These are phyloP conservation scores for Lenwebbia sp. DNA, from an alignment of 345 rosid species.

Conservation along the genomic window DNA sequence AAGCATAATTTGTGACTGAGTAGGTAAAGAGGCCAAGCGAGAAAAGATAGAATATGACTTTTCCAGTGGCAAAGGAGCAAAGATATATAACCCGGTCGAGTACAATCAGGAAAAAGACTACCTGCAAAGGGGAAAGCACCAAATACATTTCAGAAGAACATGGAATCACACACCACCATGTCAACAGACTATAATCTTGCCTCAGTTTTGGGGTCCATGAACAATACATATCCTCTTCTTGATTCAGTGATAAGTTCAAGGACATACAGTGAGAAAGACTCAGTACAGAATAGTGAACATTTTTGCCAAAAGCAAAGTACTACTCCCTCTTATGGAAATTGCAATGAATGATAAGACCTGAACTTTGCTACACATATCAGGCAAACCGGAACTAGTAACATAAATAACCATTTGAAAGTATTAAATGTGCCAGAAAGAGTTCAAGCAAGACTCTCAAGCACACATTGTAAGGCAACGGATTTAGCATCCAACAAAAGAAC, in stretches of 20 bases:
- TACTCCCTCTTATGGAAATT: background rate
- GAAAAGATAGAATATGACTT: slow-evolving; percentile 27
- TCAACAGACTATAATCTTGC: background rate
- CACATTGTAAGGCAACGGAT: background rate
- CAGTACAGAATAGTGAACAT: background rate
- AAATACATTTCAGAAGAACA: background rate
- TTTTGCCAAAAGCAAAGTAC: background rate
- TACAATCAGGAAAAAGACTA: slow-evolving; percentile 36
- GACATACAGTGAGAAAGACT: background rate
- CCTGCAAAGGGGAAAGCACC: slow-evolving; percentile 15
- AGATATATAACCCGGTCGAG: slow-evolving; percentile 34
- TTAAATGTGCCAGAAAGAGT: background rate
- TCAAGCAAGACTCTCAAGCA: background rate
- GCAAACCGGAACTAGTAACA: background rate
- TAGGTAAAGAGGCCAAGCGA: slow-evolving; percentile 26
- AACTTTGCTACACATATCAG: background rate
- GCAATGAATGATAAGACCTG: background rate
- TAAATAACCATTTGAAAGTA: background rate
- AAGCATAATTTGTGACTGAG: slow-evolving; percentile 24
- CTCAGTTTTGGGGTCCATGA: background rate
- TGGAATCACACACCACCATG: background rate
- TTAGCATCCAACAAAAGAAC: background rate
- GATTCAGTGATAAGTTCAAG: background rate
- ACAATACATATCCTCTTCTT: background rate
- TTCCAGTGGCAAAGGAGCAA: slow-evolving; percentile 35